A percentile compares a stretch with the other conserved stretches of the same genome.
Evolutionary conservation across 73 alveolate species (phyloP).

Genomic region (Paramecium primaurelia): DNA sequence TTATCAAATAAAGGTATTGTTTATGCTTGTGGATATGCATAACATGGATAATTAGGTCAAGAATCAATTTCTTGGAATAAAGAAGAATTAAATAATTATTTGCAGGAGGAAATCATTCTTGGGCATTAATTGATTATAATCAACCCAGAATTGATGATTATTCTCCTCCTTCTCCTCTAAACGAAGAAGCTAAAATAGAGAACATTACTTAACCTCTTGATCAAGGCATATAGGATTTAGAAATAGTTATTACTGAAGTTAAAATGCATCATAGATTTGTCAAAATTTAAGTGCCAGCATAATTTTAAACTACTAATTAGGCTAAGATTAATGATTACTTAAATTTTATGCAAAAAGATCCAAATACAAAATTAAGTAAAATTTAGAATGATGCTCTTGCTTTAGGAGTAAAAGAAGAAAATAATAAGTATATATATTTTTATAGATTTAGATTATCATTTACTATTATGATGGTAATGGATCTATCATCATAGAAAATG

Average conservation of each 20-base stretch:
- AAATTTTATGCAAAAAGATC: conserved; percentile 9
- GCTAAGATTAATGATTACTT: conserved; percentile 20
- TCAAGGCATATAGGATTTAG: background rate
- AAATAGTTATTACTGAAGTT: conserved; percentile 16
- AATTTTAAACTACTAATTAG: background rate
- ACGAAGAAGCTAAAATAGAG: background rate
- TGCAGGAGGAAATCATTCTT: conserved; percentile 98
- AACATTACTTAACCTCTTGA: background rate
- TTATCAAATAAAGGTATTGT: conserved; percentile 86
- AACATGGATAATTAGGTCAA: conserved; percentile 96
- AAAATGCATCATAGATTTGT: conserved; percentile 22
- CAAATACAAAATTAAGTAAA: background rate
- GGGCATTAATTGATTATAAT: conserved; percentile 89
- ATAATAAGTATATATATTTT: background rate
- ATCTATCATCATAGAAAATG: background rate
- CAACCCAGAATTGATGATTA: conserved; percentile 83
- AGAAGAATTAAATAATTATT: conserved; percentile 81
- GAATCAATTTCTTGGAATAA: conserved; percentile 75
- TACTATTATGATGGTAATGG: conserved; percentile 3
- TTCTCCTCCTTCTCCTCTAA: conserved; percentile 67
- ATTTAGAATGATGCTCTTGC: background rate
- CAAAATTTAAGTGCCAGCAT: background rate
- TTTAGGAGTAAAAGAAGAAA: background rate
- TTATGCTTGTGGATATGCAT: conserved; percentile 94
- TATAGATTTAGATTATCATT: background rate